phyloP scores from a whole-genome alignment of 768 basidiomycete genomes.

The Multifurca ochricompacta region DNA sequence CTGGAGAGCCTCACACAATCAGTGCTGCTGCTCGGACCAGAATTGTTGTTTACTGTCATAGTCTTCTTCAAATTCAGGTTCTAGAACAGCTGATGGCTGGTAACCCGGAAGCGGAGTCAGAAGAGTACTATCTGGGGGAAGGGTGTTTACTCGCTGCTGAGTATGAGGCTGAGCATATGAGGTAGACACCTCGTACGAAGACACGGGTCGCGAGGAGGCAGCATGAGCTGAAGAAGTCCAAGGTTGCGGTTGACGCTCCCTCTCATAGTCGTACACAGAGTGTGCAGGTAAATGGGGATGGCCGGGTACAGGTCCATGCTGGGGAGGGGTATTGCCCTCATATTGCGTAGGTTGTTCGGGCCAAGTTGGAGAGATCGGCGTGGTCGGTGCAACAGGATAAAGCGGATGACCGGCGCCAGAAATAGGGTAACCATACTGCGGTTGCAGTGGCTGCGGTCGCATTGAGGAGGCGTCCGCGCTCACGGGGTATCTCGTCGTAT shows the following conservation, averaged over 20 bases:
- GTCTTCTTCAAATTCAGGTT: conserved; percentile 24
- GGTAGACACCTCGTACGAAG: conserved; percentile 8
- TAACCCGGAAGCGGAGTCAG: conserved; percentile 65
- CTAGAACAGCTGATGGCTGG: conserved; percentile 28
- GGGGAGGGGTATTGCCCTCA: conserved; percentile 8
- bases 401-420: conserved; percentile 6
- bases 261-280: conserved; percentile 9
- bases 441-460: conserved; percentile 7
- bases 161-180: conserved; percentile 11
- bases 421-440: conserved; percentile 6
- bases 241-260: conserved; percentile 12
- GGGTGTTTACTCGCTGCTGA: conserved; percentile 23
- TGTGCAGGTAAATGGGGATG: conserved; percentile 7
- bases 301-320: background rate
- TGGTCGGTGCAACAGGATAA: conserved; percentile 2
- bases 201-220: background rate
- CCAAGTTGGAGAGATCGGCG: conserved; percentile 12
- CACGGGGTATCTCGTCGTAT: conserved; percentile 1
- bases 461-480: background rate
- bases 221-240: conserved; percentile 12
- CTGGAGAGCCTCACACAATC: background rate
- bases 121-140: conserved; percentile 59
- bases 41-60: conserved; percentile 14
- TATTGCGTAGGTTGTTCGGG: conserved; percentile 12
- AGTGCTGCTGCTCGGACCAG: conserved; percentile 16